Evolutionary conservation across 192 early-diverging fungal species (phyloP).

Genomic region (Oehlia diaphana): DNA sequence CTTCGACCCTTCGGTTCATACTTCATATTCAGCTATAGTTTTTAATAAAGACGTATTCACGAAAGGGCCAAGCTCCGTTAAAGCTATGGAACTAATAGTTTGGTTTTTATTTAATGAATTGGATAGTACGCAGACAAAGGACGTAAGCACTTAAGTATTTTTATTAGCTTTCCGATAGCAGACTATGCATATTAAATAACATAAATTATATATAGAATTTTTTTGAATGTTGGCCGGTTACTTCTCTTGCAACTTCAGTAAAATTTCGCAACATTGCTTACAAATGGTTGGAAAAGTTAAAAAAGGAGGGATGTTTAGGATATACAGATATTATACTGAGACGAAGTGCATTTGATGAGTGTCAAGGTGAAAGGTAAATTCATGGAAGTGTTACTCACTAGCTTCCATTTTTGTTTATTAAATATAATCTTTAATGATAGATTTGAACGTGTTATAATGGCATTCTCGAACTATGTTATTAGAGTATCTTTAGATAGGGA

Average conservation of each 20-base stretch:
- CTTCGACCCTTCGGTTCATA: slow-evolving; percentile 23
- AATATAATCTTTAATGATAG: neutral
- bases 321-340: slow-evolving; percentile 4
- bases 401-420: no score
- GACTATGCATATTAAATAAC: neutral
- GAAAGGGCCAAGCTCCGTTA: slow-evolving; percentile 8
- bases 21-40: slow-evolving; percentile 19
- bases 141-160: neutral
- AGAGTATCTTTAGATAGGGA: neutral
- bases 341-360: slow-evolving; percentile 12
- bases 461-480: slow-evolving; percentile 9
- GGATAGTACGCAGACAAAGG: neutral
- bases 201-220: neutral
- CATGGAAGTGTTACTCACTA: neutral
- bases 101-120: slow-evolving; percentile 31
- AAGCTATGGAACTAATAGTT: slow-evolving; percentile 32
- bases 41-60: slow-evolving; percentile 28
- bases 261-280: slow-evolving; percentile 58
- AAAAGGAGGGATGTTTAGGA: slow-evolving; percentile 43
- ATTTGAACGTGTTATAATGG: slow-evolving; percentile 13
- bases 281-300: slow-evolving; percentile 60
- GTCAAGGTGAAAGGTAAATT: slow-evolving; percentile 11
- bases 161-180: neutral
- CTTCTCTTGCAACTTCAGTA: slow-evolving; percentile 38
- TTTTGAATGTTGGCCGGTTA: slow-evolving; percentile 11